Evolutionary conservation across 2,329 filamentous ascomycete genomes (phyloP).

Genomic region (Ophiostoma sp.): DNA sequence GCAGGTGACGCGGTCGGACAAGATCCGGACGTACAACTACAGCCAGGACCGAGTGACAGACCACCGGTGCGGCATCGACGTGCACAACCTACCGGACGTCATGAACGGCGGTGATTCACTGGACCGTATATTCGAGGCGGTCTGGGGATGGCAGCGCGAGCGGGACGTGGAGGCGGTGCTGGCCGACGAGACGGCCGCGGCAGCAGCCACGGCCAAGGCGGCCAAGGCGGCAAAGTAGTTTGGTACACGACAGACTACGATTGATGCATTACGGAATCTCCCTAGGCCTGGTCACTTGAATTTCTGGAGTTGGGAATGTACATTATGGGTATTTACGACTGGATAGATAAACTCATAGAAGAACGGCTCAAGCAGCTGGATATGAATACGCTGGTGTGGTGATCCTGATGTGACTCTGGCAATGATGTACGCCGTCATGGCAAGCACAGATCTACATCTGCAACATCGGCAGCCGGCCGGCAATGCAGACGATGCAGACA

Average conservation of each 20-base stretch:
- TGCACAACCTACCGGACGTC: slow-evolving; percentile 76
- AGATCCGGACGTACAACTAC: slow-evolving; percentile 88
- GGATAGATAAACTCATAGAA: slow-evolving; percentile 4
- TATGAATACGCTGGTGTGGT: background rate
- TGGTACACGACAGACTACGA: background rate
- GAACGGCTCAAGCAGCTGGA: background rate
- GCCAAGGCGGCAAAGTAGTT: slow-evolving; percentile 26
- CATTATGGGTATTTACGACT: slow-evolving; percentile 1
- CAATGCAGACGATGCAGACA: no score
- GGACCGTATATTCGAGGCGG: slow-evolving; percentile 71
- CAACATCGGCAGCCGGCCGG: no score
- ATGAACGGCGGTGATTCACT: slow-evolving; percentile 66
- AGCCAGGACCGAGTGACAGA: slow-evolving; percentile 75
- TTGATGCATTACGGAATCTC: background rate
- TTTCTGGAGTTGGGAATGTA: background rate
- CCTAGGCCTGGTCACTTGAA: background rate
- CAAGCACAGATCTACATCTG: no score
- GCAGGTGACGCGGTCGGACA: slow-evolving; percentile 84
- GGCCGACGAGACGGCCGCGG: slow-evolving; percentile 52
- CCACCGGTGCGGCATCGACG: slow-evolving; percentile 72
- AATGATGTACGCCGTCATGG: no score
- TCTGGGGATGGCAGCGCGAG: slow-evolving; percentile 67
- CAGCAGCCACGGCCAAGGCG: slow-evolving; percentile 25
- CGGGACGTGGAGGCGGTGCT: slow-evolving; percentile 68
- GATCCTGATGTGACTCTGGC: no score